Evolutionary conservation across 257 asterid species (phyloP).

Genomic region (Fraxinus excelsior): DNA sequence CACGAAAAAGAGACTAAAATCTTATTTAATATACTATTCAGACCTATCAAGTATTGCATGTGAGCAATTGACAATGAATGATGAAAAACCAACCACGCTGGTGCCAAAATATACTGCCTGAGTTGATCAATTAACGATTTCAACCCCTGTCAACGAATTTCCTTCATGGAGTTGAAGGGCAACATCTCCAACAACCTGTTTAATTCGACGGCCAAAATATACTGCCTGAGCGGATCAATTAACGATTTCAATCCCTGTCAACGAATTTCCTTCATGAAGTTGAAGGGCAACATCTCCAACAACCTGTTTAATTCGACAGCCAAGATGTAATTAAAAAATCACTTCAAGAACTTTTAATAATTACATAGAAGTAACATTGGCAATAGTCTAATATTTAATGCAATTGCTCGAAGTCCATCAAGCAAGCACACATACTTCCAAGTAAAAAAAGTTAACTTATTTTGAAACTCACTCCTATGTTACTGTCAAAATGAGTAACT

Average conservation of each 20-base stretch:
- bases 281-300: conserved; percentile 86
- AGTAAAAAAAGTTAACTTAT: too few species aligned
- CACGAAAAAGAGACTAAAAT: not conserved
- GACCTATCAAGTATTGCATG: not conserved
- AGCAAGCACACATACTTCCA: not conserved
- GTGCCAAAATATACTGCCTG: not conserved
- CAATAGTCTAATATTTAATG: not conserved
- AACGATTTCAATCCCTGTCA: conserved; percentile 68
- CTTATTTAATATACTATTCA: not conserved
- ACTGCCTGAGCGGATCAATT: conserved; percentile 43
- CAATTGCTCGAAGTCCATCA: not conserved
- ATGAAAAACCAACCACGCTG: not conserved
- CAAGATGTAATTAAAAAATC: not conserved
- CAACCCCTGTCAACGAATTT: conserved; percentile 57
- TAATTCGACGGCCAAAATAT: conserved; percentile 16
- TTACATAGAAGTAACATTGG: not conserved
- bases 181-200: conserved; percentile 81
- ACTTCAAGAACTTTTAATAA: not conserved
- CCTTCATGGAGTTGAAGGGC: conserved; percentile 75
- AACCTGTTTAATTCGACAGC: conserved; percentile 48
- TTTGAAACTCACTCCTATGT: not conserved
- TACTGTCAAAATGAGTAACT: not conserved
- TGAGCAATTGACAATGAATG: not conserved
- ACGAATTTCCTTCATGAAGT: conserved; percentile 53
- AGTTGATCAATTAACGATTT: conserved; percentile 61